A percentile compares a stretch with the other conserved stretches of the same genome.
Conservation (phyloP, 371 early-diverging fungal species). For the Syncephalis plumigaleata region DNA sequence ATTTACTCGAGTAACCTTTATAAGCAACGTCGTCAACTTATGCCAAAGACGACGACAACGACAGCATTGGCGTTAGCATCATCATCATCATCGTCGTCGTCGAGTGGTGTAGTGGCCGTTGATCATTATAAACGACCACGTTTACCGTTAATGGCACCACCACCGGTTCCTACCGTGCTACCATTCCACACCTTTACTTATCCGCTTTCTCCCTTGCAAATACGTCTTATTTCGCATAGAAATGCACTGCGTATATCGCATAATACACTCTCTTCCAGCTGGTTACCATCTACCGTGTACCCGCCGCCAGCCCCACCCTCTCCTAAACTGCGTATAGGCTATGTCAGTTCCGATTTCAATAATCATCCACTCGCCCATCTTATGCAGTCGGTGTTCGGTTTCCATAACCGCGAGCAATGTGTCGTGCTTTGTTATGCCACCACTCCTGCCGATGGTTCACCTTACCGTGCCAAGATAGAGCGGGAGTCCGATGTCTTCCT, state of each 20-base stretch:
- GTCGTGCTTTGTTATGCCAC: slow-evolving; percentile 71
- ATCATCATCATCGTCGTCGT: too few species aligned
- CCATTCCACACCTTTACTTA: slow-evolving; percentile 93
- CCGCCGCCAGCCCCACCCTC: slow-evolving; percentile 58
- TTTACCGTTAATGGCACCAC: slow-evolving; percentile 37
- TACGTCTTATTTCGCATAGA: slow-evolving; percentile 73
- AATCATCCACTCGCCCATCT: slow-evolving; percentile 84
- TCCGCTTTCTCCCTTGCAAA: slow-evolving; percentile 59
- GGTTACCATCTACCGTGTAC: slow-evolving; percentile 50
- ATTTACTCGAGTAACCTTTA: not conserved
- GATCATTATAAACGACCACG: slow-evolving; percentile 34
- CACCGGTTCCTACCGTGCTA: slow-evolving; percentile 67
- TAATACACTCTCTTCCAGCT: slow-evolving; percentile 36
- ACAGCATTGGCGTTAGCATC: too few species aligned
- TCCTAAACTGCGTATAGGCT: slow-evolving; percentile 55
- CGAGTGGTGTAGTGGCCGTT: slow-evolving; percentile 13
- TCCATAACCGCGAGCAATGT: slow-evolving; percentile 56
- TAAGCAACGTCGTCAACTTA: too few species aligned
- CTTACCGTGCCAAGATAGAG: slow-evolving; percentile 71
- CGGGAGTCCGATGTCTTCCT: slow-evolving; percentile 20
- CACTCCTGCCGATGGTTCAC: slow-evolving; percentile 55
- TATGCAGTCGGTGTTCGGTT: slow-evolving; percentile 87
- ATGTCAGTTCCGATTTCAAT: slow-evolving; percentile 82
- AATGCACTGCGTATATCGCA: slow-evolving; percentile 69
- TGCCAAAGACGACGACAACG: slow-evolving; percentile 2